These are phyloP conservation scores for Bipolaris bicolor DNA, from an alignment of 2,329 filamentous ascomycete species.

Conservation along the genomic window DNA sequence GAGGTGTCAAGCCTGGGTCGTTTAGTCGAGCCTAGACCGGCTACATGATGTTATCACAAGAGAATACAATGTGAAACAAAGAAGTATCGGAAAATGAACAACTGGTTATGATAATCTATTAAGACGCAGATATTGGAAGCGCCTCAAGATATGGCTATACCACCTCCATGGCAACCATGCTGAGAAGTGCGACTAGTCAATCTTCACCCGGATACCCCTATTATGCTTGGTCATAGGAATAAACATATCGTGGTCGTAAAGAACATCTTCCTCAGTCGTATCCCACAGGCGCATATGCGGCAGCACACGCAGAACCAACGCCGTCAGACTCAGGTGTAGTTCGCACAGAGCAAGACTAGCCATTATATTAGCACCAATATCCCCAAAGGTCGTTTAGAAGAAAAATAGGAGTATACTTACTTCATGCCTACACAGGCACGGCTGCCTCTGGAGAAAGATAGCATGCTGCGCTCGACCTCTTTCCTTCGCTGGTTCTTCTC, in stretches of 20 bases:
- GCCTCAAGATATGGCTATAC: too few relatives aligned
- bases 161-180: too few relatives aligned
- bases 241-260: slow-evolving; percentile 37
- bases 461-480: slow-evolving; percentile 35
- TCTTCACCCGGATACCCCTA: slow-evolving; percentile 30
- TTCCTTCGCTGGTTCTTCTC: slow-evolving; percentile 32
- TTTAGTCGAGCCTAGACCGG: too few relatives aligned
- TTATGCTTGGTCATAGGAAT: slow-evolving; percentile 35
- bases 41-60: too few relatives aligned
- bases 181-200: slow-evolving; percentile 1
- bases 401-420: slow-evolving; percentile 23
- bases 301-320: slow-evolving; percentile 28
- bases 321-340: slow-evolving; percentile 30
- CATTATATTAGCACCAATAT: not conserved
- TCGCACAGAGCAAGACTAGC: slow-evolving; percentile 32
- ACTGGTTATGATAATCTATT: too few relatives aligned
- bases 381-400: not conserved
- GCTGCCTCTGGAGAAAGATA: slow-evolving; percentile 42
- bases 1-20: too few relatives aligned
- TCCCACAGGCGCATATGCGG: slow-evolving; percentile 33
- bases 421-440: slow-evolving; percentile 44
- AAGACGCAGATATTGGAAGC: too few relatives aligned
- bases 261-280: slow-evolving; percentile 29
- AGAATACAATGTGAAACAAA: too few relatives aligned
- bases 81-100: too few relatives aligned